Base-by-base conservation (phyloP, 2,329 filamentous ascomycete species). In the Geosmithia putterillii region DNA sequence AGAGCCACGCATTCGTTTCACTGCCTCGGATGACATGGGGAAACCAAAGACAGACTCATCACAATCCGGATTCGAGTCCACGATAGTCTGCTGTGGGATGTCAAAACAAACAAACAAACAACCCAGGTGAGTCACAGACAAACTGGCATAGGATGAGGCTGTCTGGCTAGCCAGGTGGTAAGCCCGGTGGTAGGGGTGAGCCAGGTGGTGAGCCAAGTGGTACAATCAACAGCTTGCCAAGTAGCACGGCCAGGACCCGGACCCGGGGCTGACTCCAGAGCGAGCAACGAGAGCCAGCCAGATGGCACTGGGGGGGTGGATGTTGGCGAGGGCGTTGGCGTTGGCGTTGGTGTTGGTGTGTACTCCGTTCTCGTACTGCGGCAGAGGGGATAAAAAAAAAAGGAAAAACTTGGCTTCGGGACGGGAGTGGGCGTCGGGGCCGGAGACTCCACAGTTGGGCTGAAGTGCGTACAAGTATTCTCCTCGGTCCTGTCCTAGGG, bases 381-480 rank as follows among this genome's bases (percentile, higher is more conserved):
- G n/a, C n/a, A n/a, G n/a, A n/a, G n/a, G n/a, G n/a, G n/a, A n/a
- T n/a, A n/a, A n/a, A n/a, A n/a, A n/a, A n/a, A n/a, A n/a, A n/a
- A 32, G 28, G 28, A 32, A 32, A 32, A 32, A 32, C 4, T 12
- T 12, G 10, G 10, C 28, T 12, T 12, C 28, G 7, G 36, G 36
- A 21, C n/a, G 38, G 20, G 38, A 41, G 40, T 28, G 22, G 25
- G 40, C 40, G 40, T 38, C 41, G 32, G 18, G 32, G 41, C 18
- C 42, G 42, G 7, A 41, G 12, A 41, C 47, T 41, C 47, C 47
- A 48, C 47, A 48, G 45, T 48, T 48, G 47, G 47, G 47, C 47
- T 39, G 40, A n/a, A 39, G 41, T 45, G 45, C 44, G 44, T 47
- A n/a, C 18, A 25, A 18, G n/a, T n/a, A n/a, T n/a, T n/a, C n/a